These are phyloP conservation scores for Zostera marina DNA, from an alignment of 116 monocot genomes.

Conservation along the genomic window DNA sequence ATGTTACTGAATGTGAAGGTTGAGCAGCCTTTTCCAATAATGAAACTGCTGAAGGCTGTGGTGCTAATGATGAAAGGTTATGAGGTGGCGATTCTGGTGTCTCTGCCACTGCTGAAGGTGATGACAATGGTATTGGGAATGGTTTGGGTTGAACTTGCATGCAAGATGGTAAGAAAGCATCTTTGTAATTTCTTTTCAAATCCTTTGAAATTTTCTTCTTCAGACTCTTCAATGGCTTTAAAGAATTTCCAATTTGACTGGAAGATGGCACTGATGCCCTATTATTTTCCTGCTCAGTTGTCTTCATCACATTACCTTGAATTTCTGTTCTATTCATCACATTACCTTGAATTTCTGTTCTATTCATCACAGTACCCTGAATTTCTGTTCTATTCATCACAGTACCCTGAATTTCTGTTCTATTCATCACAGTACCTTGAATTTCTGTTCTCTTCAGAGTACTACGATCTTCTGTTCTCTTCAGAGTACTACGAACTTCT, in stretches of 20 bases:
- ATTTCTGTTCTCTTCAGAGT: neutral
- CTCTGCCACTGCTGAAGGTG: conserved; percentile 8
- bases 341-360: too few species aligned
- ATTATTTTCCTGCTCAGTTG: neutral
- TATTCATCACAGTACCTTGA: neutral
- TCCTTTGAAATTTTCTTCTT: too few species aligned
- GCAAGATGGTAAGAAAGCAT: too few species aligned
- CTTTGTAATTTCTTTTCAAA: too few species aligned
- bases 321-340: neutral
- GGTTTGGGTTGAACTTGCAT: too few species aligned
- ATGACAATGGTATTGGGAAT: neutral
- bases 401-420: neutral
- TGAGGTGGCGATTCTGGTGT: conserved; percentile 31
- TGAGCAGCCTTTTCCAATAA: neutral
- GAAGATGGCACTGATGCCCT: too few species aligned
- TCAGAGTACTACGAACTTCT: neutral
- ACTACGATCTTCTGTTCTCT: neutral
- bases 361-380: neutral
- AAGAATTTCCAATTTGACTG: too few species aligned
- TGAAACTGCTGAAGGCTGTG: neutral
- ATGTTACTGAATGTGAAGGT: too few species aligned
- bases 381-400: neutral
- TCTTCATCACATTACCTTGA: too few species aligned
- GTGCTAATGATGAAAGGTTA: conserved; percentile 6
- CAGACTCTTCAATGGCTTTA: too few species aligned